phyloP scores from a whole-genome alignment of 441 rosid genomes.

The Adansonia grandidieri region DNA sequence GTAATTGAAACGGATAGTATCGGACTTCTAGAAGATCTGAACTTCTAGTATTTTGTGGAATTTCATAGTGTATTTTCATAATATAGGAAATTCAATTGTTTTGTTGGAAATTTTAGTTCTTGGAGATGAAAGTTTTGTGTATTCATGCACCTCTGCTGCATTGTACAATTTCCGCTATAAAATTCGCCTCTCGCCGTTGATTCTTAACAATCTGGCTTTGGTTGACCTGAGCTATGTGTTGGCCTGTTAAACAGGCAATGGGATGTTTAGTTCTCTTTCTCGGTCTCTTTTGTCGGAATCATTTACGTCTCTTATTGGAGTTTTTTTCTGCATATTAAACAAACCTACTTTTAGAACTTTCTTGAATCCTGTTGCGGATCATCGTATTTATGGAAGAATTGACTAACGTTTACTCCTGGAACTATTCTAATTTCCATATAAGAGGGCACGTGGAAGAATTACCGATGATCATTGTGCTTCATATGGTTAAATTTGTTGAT shows the following conservation, averaged over 20 bases:
- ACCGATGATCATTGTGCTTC: background rate
- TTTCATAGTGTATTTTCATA: slow-evolving; percentile 1
- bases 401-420: background rate
- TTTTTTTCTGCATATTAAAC: background rate
- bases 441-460: slow-evolving; percentile 16
- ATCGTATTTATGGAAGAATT: background rate
- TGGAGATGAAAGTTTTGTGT: background rate
- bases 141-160: background rate
- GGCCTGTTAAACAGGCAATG: background rate
- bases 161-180: background rate
- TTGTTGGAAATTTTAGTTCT: slow-evolving; percentile 1
- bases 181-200: background rate
- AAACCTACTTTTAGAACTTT: background rate
- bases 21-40: background rate
- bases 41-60: background rate
- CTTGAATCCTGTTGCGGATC: background rate
- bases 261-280: background rate
- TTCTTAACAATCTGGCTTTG: background rate
- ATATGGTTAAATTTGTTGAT: slow-evolving; percentile 8
- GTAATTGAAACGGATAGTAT: background rate
- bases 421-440: background rate
- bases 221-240: background rate
- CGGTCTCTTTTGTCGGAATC: background rate
- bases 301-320: background rate
- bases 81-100: background rate